Evolutionary conservation across 352 stramenopile species (phyloP), one percentile per base, ranked within the genome.

Genomic region (Phytophthora cajani): DNA sequence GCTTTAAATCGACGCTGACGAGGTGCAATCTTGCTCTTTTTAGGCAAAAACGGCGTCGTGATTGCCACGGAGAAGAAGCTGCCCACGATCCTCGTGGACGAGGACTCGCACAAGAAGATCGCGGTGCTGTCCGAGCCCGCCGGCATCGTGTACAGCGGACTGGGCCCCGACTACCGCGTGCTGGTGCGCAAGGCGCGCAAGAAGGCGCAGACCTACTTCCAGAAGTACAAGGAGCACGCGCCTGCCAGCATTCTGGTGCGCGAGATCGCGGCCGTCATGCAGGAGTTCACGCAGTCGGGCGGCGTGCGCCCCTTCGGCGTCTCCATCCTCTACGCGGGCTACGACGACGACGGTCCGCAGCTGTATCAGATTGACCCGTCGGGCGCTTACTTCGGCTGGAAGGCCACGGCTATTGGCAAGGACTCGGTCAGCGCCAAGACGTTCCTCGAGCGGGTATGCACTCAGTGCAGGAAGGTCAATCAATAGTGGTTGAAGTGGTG

Each of bases 31-130:
- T 27, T 17, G 36, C 27, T 17, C 21, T 10, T 64, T 72, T 19
- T 80, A 98, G 98, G 97, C 70, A 98, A 97, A 67, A 99, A 99
- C 76, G 98, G 98, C 54, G 98, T 99, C 5, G 98, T 99, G 46
- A 99, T 99, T 73, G 97, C 96, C 17, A 99, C 98, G 12, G 97
- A 99, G 74, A 99, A 99, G 84, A 99, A 99, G 74, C 74, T 99
- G 23, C 89, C 93, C 12, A 97, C 89, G 23, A 95, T 98, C 17
- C 79, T 99, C 16, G 94, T 99, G 30, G 98, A 99, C 66, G 85
- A 97, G 52, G 83, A 89, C 17, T 93, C 97, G 47, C 94, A 99
- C 64, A 90, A 97, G 55, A 99, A 99, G 86, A 98, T 99, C 59
- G 87, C 98, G 60, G 75, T 88, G 21, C 84, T 99, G 55, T 98